Conservation (phyloP, 768 basidiomycete genomes). For the Rhodotorula taiwanensis region DNA sequence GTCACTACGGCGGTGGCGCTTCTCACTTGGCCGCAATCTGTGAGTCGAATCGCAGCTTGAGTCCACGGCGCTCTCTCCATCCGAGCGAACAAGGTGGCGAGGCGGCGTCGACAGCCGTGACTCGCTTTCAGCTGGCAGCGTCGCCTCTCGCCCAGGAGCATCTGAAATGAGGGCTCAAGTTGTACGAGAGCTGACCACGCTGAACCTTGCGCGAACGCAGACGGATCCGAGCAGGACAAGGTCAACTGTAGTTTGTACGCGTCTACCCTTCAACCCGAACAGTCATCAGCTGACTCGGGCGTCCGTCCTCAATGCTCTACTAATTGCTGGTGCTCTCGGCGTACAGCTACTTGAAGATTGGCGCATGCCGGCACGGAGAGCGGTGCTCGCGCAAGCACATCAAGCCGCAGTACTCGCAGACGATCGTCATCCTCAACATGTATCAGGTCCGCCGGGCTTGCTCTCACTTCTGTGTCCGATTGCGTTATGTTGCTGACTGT, state of each 20-base stretch:
- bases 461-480: background rate
- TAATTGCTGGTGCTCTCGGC: too few relatives aligned
- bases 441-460: conserved; percentile 51
- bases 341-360: conserved; percentile 59
- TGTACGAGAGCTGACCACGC: too few relatives aligned
- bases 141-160: too few relatives aligned
- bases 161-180: too few relatives aligned
- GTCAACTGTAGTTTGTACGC: conserved; percentile 99
- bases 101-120: too few relatives aligned
- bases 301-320: too few relatives aligned
- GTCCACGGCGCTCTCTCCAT: too few relatives aligned
- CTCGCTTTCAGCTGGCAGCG: too few relatives aligned
- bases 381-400: conserved; percentile 98
- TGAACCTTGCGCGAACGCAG: too few relatives aligned
- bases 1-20: conserved; percentile 33
- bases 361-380: conserved; percentile 96
- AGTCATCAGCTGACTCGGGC: background rate
- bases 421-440: conserved; percentile 90
- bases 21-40: conserved; percentile 35
- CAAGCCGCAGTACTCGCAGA: conserved; percentile 93
- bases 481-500: too few relatives aligned
- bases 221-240: conserved; percentile 48
- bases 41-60: too few relatives aligned
- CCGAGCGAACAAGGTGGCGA: too few relatives aligned
- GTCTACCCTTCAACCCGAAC: conserved; percentile 29